A percentile compares a stretch with the other conserved stretches of the same genome.
Conservation (phyloP, 225 moss, liverwort and hornwort genomes). For the Anthoceros angustus region DNA sequence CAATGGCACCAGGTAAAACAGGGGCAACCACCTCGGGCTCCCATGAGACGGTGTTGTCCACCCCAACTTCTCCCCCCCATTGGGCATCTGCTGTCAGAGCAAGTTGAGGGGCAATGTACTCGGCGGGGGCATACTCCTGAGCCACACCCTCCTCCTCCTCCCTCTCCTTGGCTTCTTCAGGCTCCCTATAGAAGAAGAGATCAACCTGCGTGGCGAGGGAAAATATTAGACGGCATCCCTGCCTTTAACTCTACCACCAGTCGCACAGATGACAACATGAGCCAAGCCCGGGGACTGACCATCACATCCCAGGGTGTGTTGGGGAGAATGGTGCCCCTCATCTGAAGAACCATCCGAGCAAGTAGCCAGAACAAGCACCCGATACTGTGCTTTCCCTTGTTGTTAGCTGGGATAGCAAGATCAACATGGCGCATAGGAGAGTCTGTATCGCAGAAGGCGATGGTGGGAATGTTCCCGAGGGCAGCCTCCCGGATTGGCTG, state of each 20-base stretch:
- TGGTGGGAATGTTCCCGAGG: slow-evolving; percentile 65
- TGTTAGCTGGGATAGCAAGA: slow-evolving; percentile 72
- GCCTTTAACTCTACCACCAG: not conserved
- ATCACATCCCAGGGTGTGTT: slow-evolving; percentile 64
- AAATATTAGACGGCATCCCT: not conserved
- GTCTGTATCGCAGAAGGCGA: slow-evolving; percentile 83
- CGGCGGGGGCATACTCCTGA: slow-evolving; percentile 29
- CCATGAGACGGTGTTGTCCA: slow-evolving; percentile 18
- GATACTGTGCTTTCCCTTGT: slow-evolving; percentile 85
- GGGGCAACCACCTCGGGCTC: slow-evolving; percentile 18
- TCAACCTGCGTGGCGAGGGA: slow-evolving; percentile 23
- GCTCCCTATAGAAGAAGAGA: slow-evolving; percentile 71
- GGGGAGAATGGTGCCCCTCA: slow-evolving; percentile 65
- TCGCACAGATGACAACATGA: not conserved
- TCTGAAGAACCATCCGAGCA: slow-evolving; percentile 68
- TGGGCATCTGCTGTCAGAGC: slow-evolving; percentile 13
- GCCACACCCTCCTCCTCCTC: slow-evolving; percentile 59
- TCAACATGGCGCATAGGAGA: slow-evolving; percentile 77
- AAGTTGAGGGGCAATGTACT: slow-evolving; percentile 26
- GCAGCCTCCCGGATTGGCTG: slow-evolving; percentile 62
- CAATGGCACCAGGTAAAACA: slow-evolving; percentile 10
- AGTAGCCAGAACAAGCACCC: slow-evolving; percentile 68
- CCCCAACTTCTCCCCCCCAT: slow-evolving; percentile 38
- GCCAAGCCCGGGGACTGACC: slow-evolving; percentile 12
- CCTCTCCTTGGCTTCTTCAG: slow-evolving; percentile 62